Conservation (phyloP, 2,329 filamentous ascomycete genomes). For the Colletotrichum sp. region DNA sequence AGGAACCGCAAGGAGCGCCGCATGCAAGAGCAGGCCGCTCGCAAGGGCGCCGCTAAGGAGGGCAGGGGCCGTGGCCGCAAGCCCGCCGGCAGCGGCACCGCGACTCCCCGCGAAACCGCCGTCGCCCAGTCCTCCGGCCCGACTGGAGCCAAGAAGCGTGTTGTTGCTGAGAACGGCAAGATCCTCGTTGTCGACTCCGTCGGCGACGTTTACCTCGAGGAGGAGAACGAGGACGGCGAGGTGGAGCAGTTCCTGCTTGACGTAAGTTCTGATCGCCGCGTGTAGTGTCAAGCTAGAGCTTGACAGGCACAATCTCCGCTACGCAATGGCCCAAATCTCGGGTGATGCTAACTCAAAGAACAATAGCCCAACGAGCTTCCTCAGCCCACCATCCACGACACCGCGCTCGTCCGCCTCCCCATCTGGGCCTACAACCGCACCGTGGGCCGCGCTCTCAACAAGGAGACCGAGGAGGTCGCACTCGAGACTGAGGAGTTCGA, state of each 20-base stretch:
- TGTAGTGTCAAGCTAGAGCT: neutral
- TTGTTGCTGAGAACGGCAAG: constrained; percentile 95
- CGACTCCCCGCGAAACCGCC: constrained; percentile 53
- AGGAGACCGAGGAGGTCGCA: constrained; percentile 37
- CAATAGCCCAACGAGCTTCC: constrained; percentile 77
- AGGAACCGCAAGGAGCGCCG: constrained; percentile 88
- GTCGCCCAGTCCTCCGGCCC: constrained; percentile 59
- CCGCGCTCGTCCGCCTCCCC: constrained; percentile 81
- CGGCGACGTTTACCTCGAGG: constrained; percentile 94
- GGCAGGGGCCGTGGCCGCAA: constrained; percentile 36
- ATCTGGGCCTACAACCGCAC: constrained; percentile 70
- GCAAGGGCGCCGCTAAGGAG: constrained; percentile 63
- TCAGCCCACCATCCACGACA: constrained; percentile 79
- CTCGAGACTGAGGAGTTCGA: constrained; percentile 41
- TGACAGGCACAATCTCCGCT: neutral
- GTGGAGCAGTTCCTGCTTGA: constrained; percentile 86
- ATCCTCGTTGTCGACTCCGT: constrained; percentile 88
- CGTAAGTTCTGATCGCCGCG: constrained; percentile 57
- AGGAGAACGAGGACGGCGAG: constrained; percentile 85
- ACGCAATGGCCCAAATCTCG: neutral
- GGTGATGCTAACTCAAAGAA: constrained; percentile 23
- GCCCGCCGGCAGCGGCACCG: constrained; percentile 26
- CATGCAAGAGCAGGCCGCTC: constrained; percentile 84
- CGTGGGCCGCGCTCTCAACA: constrained; percentile 53
- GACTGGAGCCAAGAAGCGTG: constrained; percentile 81